These are phyloP conservation scores for Poa pratensis DNA, from an alignment of 176 grass and related monocot genomes.

Conservation along the genomic window DNA sequence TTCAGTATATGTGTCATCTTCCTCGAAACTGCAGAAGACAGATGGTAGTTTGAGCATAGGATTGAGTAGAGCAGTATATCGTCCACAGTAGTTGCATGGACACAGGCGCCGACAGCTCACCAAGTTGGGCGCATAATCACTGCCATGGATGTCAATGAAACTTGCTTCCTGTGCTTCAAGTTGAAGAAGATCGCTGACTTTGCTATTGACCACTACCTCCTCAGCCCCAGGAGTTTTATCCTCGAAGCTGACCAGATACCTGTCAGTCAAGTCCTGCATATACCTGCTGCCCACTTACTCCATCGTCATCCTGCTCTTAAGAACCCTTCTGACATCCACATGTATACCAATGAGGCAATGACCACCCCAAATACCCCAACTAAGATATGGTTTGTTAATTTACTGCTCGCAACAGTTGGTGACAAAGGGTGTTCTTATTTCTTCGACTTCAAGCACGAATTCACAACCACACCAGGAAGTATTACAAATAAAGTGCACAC, in stretches of 20 bases:
- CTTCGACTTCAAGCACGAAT: constrained; percentile 7
- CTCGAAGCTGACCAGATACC: constrained; percentile 35
- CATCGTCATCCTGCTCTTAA: not conserved
- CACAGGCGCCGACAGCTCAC: constrained; percentile 37
- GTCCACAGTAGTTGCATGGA: constrained; percentile 29
- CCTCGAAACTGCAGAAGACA: constrained; percentile 40
- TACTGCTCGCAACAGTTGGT: not conserved
- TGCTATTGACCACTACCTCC: constrained; percentile 29
- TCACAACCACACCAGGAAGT: constrained; percentile 29
- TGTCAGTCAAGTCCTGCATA: constrained; percentile 34
- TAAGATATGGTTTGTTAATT: constrained; percentile 11
- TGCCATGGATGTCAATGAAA: constrained; percentile 40
- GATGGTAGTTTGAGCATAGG: constrained; percentile 43
- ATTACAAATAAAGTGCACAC: constrained; percentile 15
- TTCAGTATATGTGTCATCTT: not conserved
- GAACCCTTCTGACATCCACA: not conserved
- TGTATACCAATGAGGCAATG: not conserved
- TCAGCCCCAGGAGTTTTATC: not conserved
- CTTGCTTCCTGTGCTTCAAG: constrained; percentile 45
- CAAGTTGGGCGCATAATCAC: constrained; percentile 10
- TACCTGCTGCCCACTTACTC: constrained; percentile 45
- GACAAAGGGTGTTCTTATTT: constrained; percentile 37
- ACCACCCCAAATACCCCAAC: not conserved
- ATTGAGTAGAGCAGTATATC: constrained; percentile 25
- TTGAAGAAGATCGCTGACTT: constrained; percentile 39